Base-by-base conservation (phyloP, 352 stramenopile genomes). In the Pythium insidiosum region DNA sequence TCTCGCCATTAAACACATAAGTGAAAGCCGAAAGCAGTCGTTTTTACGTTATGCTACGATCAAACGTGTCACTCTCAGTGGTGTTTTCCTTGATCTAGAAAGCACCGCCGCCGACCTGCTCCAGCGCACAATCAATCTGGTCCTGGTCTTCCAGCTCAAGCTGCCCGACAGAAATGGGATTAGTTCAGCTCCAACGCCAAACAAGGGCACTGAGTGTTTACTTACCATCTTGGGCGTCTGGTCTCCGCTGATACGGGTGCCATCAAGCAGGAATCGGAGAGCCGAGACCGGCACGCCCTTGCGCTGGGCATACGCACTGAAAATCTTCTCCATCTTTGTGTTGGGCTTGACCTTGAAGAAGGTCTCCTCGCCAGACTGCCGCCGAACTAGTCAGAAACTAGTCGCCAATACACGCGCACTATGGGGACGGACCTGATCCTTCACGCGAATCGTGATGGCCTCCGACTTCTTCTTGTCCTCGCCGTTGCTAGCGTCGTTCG, bases 341-440 rank as follows among this genome's bases (percentile, higher is more conserved):
- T 94, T 97, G 46, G 89, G 97, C 71, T 99, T 99, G 36, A 99
- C 96, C 75, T 98, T 99, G 73, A 99, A 99, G 62, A 97, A 98
- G 5, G 93, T 99, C 68, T 98, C 94, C 50, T 97, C 86, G 29
- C 86, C 88, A 15, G 80, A 93, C 76, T 96, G 57, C 15, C 29
- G 20, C 16, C 29, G n/a, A 49, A 22, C 22, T 37, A 23, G 38
- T 33, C 1, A 5, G 2, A 19, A 25, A 37, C n/a, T 38, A 20
- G 12, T 19, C 45, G 20, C 7, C 34, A 9, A 34, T 33, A n/a
- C n/a, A n/a, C n/a, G n/a, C n/a, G n/a, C n/a, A n/a, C n/a, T 19
- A 53, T 1, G 15, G n/a, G 42, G 25, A 58, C 50, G 42, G 43
- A 83, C 70, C 65, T 83, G 71, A 62, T 93, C 80, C 64, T 93